Conservation (phyloP, 2,329 filamentous ascomycete genomes). For the Trichoderma cornu-damae region DNA sequence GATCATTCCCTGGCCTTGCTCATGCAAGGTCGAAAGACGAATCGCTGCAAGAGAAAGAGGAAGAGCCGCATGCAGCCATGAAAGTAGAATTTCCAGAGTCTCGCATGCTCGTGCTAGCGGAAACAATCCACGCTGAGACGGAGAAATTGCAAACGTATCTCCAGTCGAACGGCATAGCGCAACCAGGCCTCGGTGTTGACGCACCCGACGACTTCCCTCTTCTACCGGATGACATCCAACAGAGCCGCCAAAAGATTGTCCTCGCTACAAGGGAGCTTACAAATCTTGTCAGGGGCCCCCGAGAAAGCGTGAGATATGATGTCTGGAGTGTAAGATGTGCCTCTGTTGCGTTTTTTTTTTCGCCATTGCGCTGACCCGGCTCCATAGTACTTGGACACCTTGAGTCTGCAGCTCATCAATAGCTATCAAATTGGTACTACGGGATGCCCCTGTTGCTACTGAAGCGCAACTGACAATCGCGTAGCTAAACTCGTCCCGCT, state of each 20-base stretch:
- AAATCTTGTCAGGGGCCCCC: slow-evolving; percentile 45
- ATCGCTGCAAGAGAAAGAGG: not conserved
- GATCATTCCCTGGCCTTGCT: slow-evolving; percentile 31
- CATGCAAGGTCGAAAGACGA: slow-evolving; percentile 25
- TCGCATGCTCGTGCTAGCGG: slow-evolving; percentile 42
- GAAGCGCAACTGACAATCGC: not conserved
- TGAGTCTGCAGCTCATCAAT: slow-evolving; percentile 48
- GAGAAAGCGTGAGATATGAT: slow-evolving; percentile 48
- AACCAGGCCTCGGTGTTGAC: slow-evolving; percentile 43
- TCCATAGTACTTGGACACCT: slow-evolving; percentile 43
- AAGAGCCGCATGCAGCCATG: not conserved
- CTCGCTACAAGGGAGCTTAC: slow-evolving; percentile 46
- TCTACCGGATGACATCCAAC: slow-evolving; percentile 42
- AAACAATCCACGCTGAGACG: slow-evolving; percentile 44
- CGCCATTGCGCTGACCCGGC: not conserved
- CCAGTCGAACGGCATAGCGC: slow-evolving; percentile 36
- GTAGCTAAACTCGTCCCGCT: slow-evolving; percentile 48
- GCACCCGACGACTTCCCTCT: slow-evolving; percentile 43
- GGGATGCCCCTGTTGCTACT: not conserved
- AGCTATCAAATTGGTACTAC: slow-evolving; percentile 44
- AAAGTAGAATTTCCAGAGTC: slow-evolving; percentile 27
- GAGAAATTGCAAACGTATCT: slow-evolving; percentile 47
- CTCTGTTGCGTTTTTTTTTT: not conserved
- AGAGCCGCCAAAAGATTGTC: slow-evolving; percentile 44
- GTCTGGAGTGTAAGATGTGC: slow-evolving; percentile 45